These are phyloP conservation scores for Oehlia diaphana DNA, from an alignment of 192 early-diverging fungal species.

Conservation along the genomic window DNA sequence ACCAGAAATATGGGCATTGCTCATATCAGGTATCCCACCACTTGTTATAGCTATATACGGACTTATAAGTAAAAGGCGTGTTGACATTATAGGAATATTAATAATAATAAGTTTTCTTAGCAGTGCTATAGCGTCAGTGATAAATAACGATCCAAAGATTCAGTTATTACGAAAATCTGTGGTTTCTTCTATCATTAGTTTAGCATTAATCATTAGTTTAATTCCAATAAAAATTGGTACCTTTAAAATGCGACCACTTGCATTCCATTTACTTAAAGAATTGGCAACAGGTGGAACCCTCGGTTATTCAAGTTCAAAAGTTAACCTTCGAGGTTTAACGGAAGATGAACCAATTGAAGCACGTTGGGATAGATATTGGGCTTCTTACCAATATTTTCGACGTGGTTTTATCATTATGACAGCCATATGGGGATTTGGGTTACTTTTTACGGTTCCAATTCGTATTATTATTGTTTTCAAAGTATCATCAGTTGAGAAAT, in stretches of 20 bases:
- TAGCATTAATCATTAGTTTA: constrained; percentile 38
- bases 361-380: neutral
- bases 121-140: constrained; percentile 39
- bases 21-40: constrained; percentile 41
- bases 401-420: neutral
- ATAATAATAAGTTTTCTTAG: constrained; percentile 43
- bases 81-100: constrained; percentile 40
- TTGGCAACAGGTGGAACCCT: constrained; percentile 31
- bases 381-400: neutral
- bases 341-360: neutral
- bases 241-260: constrained; percentile 38
- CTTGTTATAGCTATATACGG: constrained; percentile 33
- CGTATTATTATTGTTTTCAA: neutral
- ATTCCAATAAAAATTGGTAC: constrained; percentile 37
- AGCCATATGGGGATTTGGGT: neutral
- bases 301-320: no score
- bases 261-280: constrained; percentile 39
- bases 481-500: neutral
- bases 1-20: constrained; percentile 34
- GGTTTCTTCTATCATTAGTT: constrained; percentile 39
- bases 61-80: constrained; percentile 29
- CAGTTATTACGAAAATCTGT: constrained; percentile 45
- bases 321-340: constrained; percentile 20
- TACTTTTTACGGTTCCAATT: neutral
- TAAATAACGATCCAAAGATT: constrained; percentile 44